These are phyloP conservation scores for Cladophialophora psammophila DNA, from an alignment of 2,329 filamentous ascomycete species.

Conservation along the genomic window DNA sequence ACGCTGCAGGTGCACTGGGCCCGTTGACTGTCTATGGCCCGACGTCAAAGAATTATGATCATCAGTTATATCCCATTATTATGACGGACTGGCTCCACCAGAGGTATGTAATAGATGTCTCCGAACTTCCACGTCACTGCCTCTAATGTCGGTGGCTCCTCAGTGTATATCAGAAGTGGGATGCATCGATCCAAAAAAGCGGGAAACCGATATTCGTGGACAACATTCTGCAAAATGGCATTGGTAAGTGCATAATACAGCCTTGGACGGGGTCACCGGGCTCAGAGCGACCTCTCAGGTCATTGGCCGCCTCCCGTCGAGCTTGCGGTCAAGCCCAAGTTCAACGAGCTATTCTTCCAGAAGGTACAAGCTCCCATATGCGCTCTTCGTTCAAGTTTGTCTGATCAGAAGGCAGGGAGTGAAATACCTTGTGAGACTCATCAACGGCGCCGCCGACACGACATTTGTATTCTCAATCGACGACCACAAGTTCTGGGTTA, in stretches of 20 bases:
- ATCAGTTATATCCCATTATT: slow-evolving; percentile 8
- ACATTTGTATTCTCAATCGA: slow-evolving; percentile 21
- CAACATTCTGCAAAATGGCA: slow-evolving; percentile 16
- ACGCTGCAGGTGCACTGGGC: slow-evolving; percentile 11
- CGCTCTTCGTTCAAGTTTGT: neutral
- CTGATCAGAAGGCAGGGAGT: slow-evolving; percentile 2
- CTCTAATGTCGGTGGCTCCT: neutral
- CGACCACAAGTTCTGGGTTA: slow-evolving; percentile 19
- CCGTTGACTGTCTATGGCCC: slow-evolving; percentile 15
- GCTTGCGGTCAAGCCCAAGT: neutral
- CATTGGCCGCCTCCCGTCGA: slow-evolving; percentile 4
- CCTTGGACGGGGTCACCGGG: neutral
- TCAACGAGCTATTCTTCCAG: slow-evolving; percentile 11
- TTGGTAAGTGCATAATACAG: slow-evolving; percentile 6
- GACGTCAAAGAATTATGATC: slow-evolving; percentile 6
- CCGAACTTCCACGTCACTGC: neutral
- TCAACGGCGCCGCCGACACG: slow-evolving; percentile 13
- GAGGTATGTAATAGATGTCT: neutral
- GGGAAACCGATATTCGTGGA: slow-evolving; percentile 1
- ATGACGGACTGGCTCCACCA: slow-evolving; percentile 16
- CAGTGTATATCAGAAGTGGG: slow-evolving; percentile 11
- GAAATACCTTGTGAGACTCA: slow-evolving; percentile 17
- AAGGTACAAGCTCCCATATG: neutral
- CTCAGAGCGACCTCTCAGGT: neutral
- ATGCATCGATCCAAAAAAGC: neutral